These are phyloP conservation scores for Lodderomyces elongisporus DNA, from an alignment of 1,139 yeast genomes.

Conservation along the genomic window DNA sequence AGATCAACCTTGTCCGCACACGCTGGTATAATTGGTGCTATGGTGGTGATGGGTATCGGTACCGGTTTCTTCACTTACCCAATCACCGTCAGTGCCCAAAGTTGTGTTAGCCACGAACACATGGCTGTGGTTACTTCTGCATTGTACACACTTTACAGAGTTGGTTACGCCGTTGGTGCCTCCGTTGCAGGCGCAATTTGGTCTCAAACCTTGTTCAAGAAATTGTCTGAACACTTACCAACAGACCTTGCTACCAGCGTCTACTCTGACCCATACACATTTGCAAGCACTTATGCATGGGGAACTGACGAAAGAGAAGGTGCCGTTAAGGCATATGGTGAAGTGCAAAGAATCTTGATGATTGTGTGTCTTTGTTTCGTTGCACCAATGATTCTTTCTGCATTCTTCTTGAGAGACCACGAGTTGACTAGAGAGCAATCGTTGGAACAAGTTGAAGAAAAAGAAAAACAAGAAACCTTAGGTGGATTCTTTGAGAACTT, in stretches of 20 bases:
- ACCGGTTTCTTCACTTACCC: conserved; percentile 35
- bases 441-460: conserved; percentile 12
- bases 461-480: conserved; percentile 10
- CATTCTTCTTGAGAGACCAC: conserved; percentile 33
- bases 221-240: conserved; percentile 16
- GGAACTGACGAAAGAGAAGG: conserved; percentile 28
- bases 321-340: conserved; percentile 29
- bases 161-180: conserved; percentile 33
- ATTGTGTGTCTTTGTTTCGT: conserved; percentile 29
- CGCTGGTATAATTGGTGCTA: conserved; percentile 33
- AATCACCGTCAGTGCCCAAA: conserved; percentile 28
- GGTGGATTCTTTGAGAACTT: conserved; percentile 3
- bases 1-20: conserved; percentile 26
- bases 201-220: conserved; percentile 21
- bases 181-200: conserved; percentile 38
- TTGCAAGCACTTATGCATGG: conserved; percentile 25
- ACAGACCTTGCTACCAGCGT: conserved; percentile 23
- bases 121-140: conserved; percentile 34
- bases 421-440: conserved; percentile 23
- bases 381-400: conserved; percentile 27
- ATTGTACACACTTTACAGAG: conserved; percentile 29
- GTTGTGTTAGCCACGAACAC: conserved; percentile 33
- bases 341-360: conserved; percentile 29
- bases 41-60: conserved; percentile 32
- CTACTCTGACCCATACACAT: conserved; percentile 26